Percentiles rank a stretch among this genome's conserved stretches.
These are phyloP conservation scores for Calonectria henricotiae DNA, from an alignment of 2,329 filamentous ascomycete species.

Conservation along the genomic window DNA sequence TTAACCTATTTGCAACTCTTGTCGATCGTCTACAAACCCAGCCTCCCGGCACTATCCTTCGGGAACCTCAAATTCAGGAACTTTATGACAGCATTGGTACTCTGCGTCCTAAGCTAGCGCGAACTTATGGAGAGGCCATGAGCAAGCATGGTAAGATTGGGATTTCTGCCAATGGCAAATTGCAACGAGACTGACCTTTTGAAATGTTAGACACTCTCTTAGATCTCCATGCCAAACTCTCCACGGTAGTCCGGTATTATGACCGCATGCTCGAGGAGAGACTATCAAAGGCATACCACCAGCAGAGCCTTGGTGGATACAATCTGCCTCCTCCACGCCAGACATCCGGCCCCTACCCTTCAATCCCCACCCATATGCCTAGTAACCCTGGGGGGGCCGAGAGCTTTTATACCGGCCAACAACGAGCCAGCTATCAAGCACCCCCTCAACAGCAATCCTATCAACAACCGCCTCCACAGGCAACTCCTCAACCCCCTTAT, in stretches of 20 bases:
- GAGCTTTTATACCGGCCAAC: slow-evolving; percentile 85
- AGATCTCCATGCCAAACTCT: slow-evolving; percentile 94
- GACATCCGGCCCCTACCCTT: slow-evolving; percentile 79
- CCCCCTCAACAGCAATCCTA: slow-evolving; percentile 61
- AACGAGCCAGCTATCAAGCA: slow-evolving; percentile 67
- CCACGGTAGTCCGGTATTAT: slow-evolving; percentile 97
- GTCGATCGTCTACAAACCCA: slow-evolving; percentile 97
- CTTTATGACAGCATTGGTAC: slow-evolving; percentile 98
- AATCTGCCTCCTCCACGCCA: slow-evolving; percentile 69
- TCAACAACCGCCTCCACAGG: slow-evolving; percentile 55
- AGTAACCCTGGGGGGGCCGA: slow-evolving; percentile 74
- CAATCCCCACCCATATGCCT: slow-evolving; percentile 72
- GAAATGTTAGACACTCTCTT: slow-evolving; percentile 85
- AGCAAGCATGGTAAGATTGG: slow-evolving; percentile 89
- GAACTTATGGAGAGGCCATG: slow-evolving; percentile 99
- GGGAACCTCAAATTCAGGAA: slow-evolving; percentile 98
- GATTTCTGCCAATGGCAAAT: neutral
- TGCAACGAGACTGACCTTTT: slow-evolving; percentile 30
- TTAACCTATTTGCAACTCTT: slow-evolving; percentile 94
- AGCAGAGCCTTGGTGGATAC: slow-evolving; percentile 81
- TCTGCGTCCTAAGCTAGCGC: slow-evolving; percentile 90
- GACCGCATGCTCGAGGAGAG: slow-evolving; percentile 98
- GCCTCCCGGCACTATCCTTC: slow-evolving; percentile 93
- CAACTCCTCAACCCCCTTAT: slow-evolving; percentile 60
- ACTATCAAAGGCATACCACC: slow-evolving; percentile 91